phyloP scores from a whole-genome alignment of 2,329 filamentous ascomycete species.

The Gyromitra esculenta region DNA sequence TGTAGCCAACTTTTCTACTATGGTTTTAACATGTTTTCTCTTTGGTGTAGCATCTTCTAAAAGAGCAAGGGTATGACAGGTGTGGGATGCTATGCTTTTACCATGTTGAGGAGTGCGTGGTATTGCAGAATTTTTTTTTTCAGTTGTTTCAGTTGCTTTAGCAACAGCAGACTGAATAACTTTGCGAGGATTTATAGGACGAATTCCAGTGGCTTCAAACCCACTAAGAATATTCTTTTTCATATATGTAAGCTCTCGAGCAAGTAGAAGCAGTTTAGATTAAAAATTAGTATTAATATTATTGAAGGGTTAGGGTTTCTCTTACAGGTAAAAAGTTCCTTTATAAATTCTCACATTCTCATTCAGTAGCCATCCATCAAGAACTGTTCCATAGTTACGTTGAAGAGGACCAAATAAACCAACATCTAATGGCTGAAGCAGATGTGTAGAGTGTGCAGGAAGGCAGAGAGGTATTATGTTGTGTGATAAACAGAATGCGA shows the following conservation, averaged over 20 bases:
- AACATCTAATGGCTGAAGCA: slow-evolving; percentile 53
- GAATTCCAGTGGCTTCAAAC: slow-evolving; percentile 2
- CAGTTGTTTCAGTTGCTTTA: neutral
- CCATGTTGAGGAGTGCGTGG: slow-evolving; percentile 6
- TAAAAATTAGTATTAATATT: slow-evolving; percentile 2
- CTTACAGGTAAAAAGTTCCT: slow-evolving; percentile 20
- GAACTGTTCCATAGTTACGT: slow-evolving; percentile 17
- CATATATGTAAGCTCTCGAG: neutral
- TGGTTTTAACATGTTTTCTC: neutral
- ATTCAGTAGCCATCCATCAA: slow-evolving; percentile 8
- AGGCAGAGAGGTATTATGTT: slow-evolving; percentile 62
- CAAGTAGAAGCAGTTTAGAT: slow-evolving; percentile 1
- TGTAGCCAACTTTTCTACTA: slow-evolving; percentile 1
- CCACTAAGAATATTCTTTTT: slow-evolving; percentile 5
- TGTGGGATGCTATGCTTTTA: slow-evolving; percentile 1
- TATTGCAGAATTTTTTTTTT: neutral
- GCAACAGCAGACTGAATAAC: neutral
- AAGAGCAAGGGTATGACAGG: neutral
- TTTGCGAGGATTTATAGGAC: neutral
- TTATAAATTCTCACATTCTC: slow-evolving; percentile 28
- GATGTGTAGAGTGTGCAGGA: slow-evolving; percentile 57
- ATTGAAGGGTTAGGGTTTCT: neutral
- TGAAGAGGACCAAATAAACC: slow-evolving; percentile 50
- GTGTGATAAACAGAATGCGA: slow-evolving; percentile 59
- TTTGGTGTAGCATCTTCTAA: neutral